A percentile compares a stretch with the other conserved stretches of the same genome.
phyloP scores from a whole-genome alignment of 805 yeast species.

The Saturnispora sekii region DNA sequence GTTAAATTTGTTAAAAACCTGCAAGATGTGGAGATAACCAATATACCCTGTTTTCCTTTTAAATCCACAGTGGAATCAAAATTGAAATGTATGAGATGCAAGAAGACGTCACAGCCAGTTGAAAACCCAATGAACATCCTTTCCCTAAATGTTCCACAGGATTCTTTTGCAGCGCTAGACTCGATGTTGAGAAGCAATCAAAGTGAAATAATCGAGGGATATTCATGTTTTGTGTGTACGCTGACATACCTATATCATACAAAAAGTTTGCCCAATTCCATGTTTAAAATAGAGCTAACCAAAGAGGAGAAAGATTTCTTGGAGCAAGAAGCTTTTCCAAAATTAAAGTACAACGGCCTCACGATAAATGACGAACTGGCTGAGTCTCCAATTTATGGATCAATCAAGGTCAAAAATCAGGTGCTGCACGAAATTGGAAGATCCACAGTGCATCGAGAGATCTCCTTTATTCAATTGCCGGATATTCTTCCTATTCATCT shows the following conservation, averaged over 20 bases:
- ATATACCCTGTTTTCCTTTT: slow-evolving; percentile 62
- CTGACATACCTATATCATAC: slow-evolving; percentile 26
- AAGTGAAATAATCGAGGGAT: slow-evolving; percentile 65
- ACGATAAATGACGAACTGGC: slow-evolving; percentile 56
- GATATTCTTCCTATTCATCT: slow-evolving; percentile 68
- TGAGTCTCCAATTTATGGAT: slow-evolving; percentile 35
- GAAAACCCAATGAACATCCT: slow-evolving; percentile 57
- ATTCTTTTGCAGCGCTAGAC: slow-evolving; percentile 28
- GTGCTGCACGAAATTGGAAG: slow-evolving; percentile 28
- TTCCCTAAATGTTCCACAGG: slow-evolving; percentile 68
- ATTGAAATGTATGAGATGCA: slow-evolving; percentile 62
- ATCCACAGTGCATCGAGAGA: slow-evolving; percentile 59
- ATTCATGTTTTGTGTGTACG: slow-evolving; percentile 70
- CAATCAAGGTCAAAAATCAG: slow-evolving; percentile 37
- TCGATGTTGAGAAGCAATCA: slow-evolving; percentile 48
- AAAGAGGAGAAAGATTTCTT: slow-evolving; percentile 28
- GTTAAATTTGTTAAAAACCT: slow-evolving; percentile 18
- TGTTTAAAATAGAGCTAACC: slow-evolving; percentile 4
- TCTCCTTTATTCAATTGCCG: slow-evolving; percentile 58
- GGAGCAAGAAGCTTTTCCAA: slow-evolving; percentile 27
- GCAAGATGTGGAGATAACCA: slow-evolving; percentile 39
- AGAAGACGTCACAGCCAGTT: slow-evolving; percentile 46
- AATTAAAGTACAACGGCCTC: slow-evolving; percentile 28
- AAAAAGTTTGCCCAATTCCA: neutral
- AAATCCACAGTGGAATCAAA: slow-evolving; percentile 56